Evolutionary conservation across 2,329 filamentous ascomycete species (phyloP), one percentile per base, ranked within the genome.

Genomic region (Coniochaeta pulveracea): DNA sequence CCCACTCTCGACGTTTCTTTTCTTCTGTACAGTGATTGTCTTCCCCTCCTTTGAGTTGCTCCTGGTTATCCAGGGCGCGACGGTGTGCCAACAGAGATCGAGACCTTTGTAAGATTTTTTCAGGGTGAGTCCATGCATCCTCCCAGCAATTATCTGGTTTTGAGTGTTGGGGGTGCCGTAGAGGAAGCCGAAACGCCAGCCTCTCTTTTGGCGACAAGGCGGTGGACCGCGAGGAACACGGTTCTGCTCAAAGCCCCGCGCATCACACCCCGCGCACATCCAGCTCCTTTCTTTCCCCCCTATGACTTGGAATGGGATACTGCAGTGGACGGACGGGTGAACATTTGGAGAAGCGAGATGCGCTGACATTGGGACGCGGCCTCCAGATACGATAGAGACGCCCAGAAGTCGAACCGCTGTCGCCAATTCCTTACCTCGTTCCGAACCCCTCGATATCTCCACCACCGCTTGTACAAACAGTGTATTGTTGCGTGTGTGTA

Each of bases 401-500:
- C n/a, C 24, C 28, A 21, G 28, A n/a, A n/a, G n/a, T n/a, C n/a
- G n/a, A n/a, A n/a, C n/a, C n/a, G n/a, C n/a, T n/a, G n/a, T n/a
- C n/a, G n/a, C n/a, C n/a, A n/a, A n/a, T n/a, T n/a, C n/a, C n/a
- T n/a, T n/a, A n/a, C n/a, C n/a, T n/a, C n/a, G n/a, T n/a, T n/a
- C n/a, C n/a, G n/a, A n/a, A n/a, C n/a, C n/a, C n/a, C n/a, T n/a
- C n/a, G n/a, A n/a, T n/a, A n/a, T n/a, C 28, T 15, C 28, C 28
- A 14, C 19, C 28, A 6, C 14, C 15, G n/a, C 28, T 16, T 31
- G 28, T 31, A 31, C 28, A 19, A 31, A 31, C 17, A 31, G 28
- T 31, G 28, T 31, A 31, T 31, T 31, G 28, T 31, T 44, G 45
- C 51, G 53, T 58, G 42, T 36, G 40, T 36, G 47, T 44, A 33